phyloP scores from a whole-genome alignment of 1,284 basidiomycete species.

The Ustilago cynodontis region DNA sequence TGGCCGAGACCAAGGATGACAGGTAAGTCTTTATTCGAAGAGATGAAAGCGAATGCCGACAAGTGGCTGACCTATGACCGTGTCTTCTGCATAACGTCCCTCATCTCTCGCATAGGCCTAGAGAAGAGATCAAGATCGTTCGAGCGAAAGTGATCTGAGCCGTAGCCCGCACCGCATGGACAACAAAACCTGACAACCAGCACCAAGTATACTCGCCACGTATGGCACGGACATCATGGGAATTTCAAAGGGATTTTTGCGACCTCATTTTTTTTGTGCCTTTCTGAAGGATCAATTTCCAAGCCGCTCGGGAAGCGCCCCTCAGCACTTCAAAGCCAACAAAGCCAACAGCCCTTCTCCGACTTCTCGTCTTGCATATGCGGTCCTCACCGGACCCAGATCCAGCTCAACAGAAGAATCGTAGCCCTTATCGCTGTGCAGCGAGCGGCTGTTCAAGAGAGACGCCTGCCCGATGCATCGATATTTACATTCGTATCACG shows the following conservation, averaged over 20 bases:
- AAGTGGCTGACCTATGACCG: conserved; percentile 3
- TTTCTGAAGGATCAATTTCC: neutral
- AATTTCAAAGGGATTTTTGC: conserved; percentile 7
- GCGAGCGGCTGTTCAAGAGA: too few relatives aligned
- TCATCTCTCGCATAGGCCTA: conserved; percentile 15
- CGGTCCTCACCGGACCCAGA: too few relatives aligned
- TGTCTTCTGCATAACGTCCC: neutral
- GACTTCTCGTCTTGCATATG: neutral
- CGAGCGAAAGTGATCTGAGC: conserved; percentile 23
- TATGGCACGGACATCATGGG: neutral
- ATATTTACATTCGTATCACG: neutral
- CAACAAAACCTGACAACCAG: neutral
- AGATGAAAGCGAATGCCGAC: neutral
- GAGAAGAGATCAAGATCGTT: conserved; percentile 51
- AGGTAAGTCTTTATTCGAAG: conserved; percentile 22
- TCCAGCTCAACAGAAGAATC: too few relatives aligned
- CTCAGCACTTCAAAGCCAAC: too few relatives aligned
- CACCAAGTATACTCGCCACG: neutral
- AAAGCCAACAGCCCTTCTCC: neutral
- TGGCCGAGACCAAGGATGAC: conserved; percentile 46
- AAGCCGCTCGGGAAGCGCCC: neutral
- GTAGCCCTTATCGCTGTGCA: too few relatives aligned
- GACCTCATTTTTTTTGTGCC: conserved; percentile 7
- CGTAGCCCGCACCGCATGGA: neutral
- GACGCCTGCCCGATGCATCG: neutral